A percentile compares a stretch with the other conserved stretches of the same genome.
Conservation (phyloP, 495 filamentous ascomycete species). For the Tuber magnatum region DNA sequence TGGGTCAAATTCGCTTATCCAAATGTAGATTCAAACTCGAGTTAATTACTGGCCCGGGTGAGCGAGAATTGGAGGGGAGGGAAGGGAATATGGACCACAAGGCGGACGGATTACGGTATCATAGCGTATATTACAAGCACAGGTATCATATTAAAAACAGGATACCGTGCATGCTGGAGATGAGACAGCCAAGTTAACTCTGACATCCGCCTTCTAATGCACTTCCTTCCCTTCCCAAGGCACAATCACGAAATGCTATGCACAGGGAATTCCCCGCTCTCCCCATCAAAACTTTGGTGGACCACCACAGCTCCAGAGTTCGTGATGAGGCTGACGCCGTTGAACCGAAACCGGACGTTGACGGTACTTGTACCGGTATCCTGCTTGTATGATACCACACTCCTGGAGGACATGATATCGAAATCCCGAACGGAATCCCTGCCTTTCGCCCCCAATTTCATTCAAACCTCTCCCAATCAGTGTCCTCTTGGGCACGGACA, state of each 20-base stretch:
- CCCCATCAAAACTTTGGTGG: not conserved
- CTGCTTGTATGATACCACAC: not conserved
- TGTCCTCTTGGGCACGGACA: not conserved
- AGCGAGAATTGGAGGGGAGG: not conserved
- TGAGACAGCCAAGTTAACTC: not conserved
- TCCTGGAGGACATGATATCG: not conserved
- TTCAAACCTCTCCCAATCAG: not conserved
- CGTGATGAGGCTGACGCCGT: not conserved
- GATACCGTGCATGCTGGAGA: not conserved
- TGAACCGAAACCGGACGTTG: not conserved
- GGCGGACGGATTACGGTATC: too few species aligned
- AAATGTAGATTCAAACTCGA: not conserved
- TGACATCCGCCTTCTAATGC: not conserved
- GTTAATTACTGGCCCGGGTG: not conserved
- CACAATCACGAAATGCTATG: not conserved
- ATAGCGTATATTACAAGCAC: too few species aligned
- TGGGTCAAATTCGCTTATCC: not conserved
- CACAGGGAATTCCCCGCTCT: not conserved
- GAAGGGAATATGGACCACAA: too few species aligned
- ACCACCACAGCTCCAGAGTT: not conserved
- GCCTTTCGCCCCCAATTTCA: not conserved
- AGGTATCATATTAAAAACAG: too few species aligned
- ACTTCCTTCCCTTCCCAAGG: not conserved
- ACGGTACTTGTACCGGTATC: too few species aligned
- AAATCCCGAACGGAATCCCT: not conserved